Evolutionary conservation across 164 flowering plant species (phyloP).

Genomic region (Amborella trichopoda): DNA sequence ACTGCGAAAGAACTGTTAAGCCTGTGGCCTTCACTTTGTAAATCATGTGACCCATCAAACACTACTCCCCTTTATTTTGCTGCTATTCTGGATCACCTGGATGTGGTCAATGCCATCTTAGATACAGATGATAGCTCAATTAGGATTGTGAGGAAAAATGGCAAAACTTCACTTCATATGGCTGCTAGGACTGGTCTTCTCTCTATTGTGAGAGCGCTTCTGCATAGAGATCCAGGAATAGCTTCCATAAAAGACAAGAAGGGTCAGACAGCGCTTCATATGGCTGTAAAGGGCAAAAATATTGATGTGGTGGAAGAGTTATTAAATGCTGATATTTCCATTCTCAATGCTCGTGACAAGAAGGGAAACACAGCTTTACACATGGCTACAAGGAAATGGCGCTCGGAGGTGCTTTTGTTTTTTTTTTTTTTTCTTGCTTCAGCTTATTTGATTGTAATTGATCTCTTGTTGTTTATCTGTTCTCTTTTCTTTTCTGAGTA

Average conservation of each 20-base stretch:
- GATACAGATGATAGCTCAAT: conserved; percentile 54
- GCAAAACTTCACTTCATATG: conserved; percentile 85
- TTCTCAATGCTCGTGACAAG: conserved; percentile 81
- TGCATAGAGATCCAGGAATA: conserved; percentile 59
- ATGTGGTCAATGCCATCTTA: conserved; percentile 78
- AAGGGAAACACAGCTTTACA: conserved; percentile 92
- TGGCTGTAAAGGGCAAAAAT: conserved; percentile 92
- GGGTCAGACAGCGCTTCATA: conserved; percentile 97
- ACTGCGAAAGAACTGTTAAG: conserved; percentile 58
- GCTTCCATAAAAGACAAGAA: conserved; percentile 84
- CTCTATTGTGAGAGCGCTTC: conserved; percentile 48
- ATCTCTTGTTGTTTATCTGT: too few relatives aligned
- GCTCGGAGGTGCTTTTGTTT: conserved; percentile 50
- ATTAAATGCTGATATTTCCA: conserved; percentile 46
- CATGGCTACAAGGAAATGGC: conserved; percentile 82
- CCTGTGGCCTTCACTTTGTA: conserved; percentile 81
- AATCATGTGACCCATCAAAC: conserved; percentile 53
- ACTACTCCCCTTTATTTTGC: conserved; percentile 91
- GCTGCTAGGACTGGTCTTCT: conserved; percentile 61
- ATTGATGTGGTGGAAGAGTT: conserved; percentile 59
- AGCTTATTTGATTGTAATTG: too few relatives aligned
- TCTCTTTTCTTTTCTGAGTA: too few relatives aligned
- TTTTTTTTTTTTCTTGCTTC: too few relatives aligned
- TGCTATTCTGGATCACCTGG: conserved; percentile 61
- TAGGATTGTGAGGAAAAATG: conserved; percentile 83